Percentiles rank a stretch among this genome's conserved stretches.
Evolutionary conservation across 2,329 filamentous ascomycete species (phyloP).

Genomic region (Gnomoniopsis sp.): DNA sequence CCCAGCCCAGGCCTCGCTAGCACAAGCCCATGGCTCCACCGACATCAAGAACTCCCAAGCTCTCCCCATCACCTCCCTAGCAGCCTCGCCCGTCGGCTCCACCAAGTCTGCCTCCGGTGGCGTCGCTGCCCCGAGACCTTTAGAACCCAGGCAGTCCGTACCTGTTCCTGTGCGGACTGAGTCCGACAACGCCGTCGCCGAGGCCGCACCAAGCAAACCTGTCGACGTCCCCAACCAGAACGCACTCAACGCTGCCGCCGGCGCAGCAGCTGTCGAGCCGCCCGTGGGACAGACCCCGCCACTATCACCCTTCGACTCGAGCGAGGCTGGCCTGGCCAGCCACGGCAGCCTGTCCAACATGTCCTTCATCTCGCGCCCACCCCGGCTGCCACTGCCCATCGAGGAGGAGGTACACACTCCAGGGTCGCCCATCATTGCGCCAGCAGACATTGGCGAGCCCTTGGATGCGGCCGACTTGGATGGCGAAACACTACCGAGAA

Average conservation of each 20-base stretch:
- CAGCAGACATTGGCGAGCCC: slow-evolving; percentile 54
- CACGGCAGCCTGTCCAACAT: slow-evolving; percentile 61
- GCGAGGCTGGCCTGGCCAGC: slow-evolving; percentile 42
- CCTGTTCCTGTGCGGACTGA: slow-evolving; percentile 1
- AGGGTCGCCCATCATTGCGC: slow-evolving; percentile 81
- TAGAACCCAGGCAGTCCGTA: slow-evolving; percentile 9
- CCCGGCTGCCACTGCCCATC: slow-evolving; percentile 86
- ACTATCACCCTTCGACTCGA: slow-evolving; percentile 31
- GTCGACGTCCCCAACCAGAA: slow-evolving; percentile 32
- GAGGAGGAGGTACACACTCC: slow-evolving; percentile 88
- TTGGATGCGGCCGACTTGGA: slow-evolving; percentile 55
- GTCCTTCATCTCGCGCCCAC: slow-evolving; percentile 67
- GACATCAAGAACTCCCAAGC: slow-evolving; percentile 42
- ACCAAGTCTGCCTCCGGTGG: slow-evolving; percentile 20
- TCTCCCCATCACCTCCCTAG: slow-evolving; percentile 45
- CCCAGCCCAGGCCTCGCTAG: slow-evolving; percentile 59
- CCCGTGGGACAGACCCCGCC: slow-evolving; percentile 23
- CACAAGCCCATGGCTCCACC: slow-evolving; percentile 57
- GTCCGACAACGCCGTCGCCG: not conserved
- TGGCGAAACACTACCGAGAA: slow-evolving; percentile 46
- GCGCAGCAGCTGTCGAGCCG: slow-evolving; percentile 19
- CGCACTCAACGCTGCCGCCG: not conserved
- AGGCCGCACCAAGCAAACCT: slow-evolving; percentile 29
- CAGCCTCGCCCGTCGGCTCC: slow-evolving; percentile 37
- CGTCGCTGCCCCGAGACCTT: slow-evolving; percentile 3